Conservation (phyloP, 169 alveolate species). For the Plasmodium inui region DNA sequence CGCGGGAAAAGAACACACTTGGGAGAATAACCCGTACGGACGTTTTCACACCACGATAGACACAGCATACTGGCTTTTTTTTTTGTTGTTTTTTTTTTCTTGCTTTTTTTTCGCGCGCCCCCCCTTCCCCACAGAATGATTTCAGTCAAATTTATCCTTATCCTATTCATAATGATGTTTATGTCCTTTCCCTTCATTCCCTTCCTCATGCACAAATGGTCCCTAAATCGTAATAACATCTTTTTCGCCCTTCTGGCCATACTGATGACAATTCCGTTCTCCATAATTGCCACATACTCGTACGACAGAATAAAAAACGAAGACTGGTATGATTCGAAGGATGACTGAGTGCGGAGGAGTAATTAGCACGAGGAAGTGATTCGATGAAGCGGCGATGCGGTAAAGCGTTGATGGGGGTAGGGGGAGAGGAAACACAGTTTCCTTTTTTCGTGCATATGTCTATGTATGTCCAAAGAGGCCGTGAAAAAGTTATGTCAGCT, state of each 20-base stretch:
- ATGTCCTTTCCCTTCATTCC: conserved; percentile 41
- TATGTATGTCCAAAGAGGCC: not conserved
- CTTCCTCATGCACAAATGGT: conserved; percentile 27
- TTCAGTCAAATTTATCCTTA: conserved; percentile 21
- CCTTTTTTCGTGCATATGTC: not conserved
- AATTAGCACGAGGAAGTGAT: not conserved
- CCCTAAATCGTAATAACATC: not conserved
- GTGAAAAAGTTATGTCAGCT: not conserved
- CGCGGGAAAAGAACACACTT: not conserved
- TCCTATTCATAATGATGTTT: conserved; percentile 12
- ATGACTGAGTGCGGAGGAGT: not conserved
- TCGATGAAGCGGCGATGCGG: not conserved
- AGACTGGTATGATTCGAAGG: not conserved
- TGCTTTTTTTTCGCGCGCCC: not conserved
- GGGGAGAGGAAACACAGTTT: not conserved
- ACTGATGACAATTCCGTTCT: conserved; percentile 1
- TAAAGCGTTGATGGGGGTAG: not conserved
- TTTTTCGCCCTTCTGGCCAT: not conserved
- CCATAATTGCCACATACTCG: conserved; percentile 11
- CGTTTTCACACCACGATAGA: not conserved
- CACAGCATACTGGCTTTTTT: not conserved
- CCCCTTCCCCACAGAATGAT: conserved; percentile 4
- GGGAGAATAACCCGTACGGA: not conserved
- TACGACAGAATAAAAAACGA: conserved; percentile 16
- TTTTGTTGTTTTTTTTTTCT: conserved; percentile 14